Conservation (phyloP, 2,329 filamentous ascomycete genomes). For the Penicillium frequentans region DNA sequence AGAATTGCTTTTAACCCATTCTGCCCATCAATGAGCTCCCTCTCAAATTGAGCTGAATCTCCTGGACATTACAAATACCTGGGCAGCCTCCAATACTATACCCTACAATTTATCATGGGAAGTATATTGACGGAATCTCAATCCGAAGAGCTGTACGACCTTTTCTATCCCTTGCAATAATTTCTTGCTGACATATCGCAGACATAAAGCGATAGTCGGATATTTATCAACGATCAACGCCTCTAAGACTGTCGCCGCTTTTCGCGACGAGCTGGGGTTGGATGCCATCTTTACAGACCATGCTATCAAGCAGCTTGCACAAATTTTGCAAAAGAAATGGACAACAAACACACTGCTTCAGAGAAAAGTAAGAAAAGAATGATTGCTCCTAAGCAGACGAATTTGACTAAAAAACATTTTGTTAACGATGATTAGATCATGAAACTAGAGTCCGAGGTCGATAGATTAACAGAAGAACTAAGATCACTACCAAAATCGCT, state of each 20-base stretch:
- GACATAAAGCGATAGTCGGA: constrained; percentile 5
- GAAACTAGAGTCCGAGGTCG: not conserved
- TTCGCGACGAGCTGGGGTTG: not conserved
- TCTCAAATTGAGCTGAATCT: not conserved
- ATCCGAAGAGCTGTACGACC: not conserved
- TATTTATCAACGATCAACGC: not conserved
- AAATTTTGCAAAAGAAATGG: constrained; percentile 3
- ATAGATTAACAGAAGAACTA: not conserved
- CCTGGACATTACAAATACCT: not conserved
- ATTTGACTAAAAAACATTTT: not conserved
- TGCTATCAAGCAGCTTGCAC: not conserved
- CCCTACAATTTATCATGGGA: not conserved
- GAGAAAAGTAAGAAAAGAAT: not conserved
- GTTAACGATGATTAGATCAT: not conserved
- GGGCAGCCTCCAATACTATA: not conserved
- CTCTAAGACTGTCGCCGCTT: not conserved
- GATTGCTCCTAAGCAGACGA: not conserved
- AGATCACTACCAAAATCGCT: not conserved
- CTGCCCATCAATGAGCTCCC: not conserved
- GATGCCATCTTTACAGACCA: not conserved
- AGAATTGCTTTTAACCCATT: not conserved
- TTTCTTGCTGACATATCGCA: not conserved
- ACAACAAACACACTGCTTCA: not conserved
- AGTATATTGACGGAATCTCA: not conserved
- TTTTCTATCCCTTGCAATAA: not conserved